Percentiles rank a stretch among this genome's conserved stretches.
These are phyloP conservation scores for Scedosporium apiospermum DNA, from an alignment of 2,329 filamentous ascomycete species.

Conservation along the genomic window DNA sequence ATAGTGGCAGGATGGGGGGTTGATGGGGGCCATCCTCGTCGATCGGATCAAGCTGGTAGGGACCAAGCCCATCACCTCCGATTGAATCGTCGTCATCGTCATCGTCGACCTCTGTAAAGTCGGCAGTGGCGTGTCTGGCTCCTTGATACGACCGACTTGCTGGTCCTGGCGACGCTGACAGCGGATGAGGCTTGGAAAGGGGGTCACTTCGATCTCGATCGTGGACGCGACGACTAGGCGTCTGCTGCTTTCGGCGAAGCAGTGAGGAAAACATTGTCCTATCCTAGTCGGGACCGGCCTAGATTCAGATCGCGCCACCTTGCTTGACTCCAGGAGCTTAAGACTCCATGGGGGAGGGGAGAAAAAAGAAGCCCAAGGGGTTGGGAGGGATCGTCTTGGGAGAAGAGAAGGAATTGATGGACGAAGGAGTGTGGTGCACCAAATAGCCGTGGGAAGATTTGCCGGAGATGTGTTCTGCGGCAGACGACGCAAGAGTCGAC, in stretches of 20 bases:
- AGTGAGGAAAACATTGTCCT: conserved; percentile 7
- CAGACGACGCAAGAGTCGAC: background rate
- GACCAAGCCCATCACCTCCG: conserved; percentile 20
- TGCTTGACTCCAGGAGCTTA: conserved; percentile 1
- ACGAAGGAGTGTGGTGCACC: background rate
- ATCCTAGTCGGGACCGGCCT: background rate
- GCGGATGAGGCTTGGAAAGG: background rate
- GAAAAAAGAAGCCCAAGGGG: background rate
- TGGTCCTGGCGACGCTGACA: conserved; percentile 2
- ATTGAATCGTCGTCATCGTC: conserved; percentile 34
- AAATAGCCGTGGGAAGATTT: background rate
- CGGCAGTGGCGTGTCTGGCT: conserved; percentile 48
- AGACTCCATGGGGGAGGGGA: conserved; percentile 5
- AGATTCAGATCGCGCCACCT: conserved; percentile 1
- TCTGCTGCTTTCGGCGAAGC: conserved; percentile 4
- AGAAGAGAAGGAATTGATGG: conserved; percentile 18
- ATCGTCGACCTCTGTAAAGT: conserved; percentile 56
- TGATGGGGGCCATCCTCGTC: conserved; percentile 9
- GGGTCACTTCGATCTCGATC: background rate
- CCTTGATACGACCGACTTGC: conserved; percentile 11
- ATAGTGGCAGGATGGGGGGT: conserved; percentile 57
- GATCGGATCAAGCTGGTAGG: conserved; percentile 10
- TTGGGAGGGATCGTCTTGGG: conserved; percentile 3
- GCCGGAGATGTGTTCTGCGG: background rate
- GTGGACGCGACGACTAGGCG: conserved; percentile 2